These are phyloP conservation scores for Fomitopsis pinicola DNA, from an alignment of 1,284 basidiomycete species.

Conservation along the genomic window DNA sequence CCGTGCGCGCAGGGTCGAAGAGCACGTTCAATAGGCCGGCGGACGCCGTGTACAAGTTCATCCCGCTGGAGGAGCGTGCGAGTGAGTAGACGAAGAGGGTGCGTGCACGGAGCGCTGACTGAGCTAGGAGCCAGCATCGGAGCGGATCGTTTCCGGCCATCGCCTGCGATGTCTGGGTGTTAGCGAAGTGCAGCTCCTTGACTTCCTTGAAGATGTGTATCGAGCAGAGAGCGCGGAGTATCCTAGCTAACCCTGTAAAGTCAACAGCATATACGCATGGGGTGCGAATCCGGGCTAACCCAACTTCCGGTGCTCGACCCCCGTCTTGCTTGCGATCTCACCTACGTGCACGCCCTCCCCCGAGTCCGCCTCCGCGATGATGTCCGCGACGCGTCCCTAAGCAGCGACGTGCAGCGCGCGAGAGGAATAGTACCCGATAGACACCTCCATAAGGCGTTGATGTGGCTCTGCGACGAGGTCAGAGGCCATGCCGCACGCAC, in stretches of 20 bases:
- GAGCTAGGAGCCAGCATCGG: not conserved
- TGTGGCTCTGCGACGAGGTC: slow-evolving; percentile 10
- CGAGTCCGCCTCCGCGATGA: slow-evolving; percentile 6
- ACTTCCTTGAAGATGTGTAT: slow-evolving; percentile 10
- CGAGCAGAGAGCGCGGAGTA: slow-evolving; percentile 7
- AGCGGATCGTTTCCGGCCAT: slow-evolving; percentile 6
- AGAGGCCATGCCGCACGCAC: slow-evolving; percentile 4
- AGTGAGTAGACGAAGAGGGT: not conserved
- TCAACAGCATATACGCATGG: not conserved
- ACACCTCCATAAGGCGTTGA: slow-evolving; percentile 9
- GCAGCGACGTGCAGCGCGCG: slow-evolving; percentile 12
- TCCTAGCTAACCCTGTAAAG: not conserved
- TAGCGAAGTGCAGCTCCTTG: slow-evolving; percentile 3
- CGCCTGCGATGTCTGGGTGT: slow-evolving; percentile 4
- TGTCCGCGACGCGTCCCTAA: slow-evolving; percentile 9
- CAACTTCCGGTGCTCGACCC: slow-evolving; percentile 6
- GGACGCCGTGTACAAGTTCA: slow-evolving; percentile 7
- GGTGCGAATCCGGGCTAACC: not conserved
- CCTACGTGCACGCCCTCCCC: slow-evolving; percentile 2
- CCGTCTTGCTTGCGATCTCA: not conserved
- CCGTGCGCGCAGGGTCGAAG: slow-evolving; percentile 4
- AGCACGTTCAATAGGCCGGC: slow-evolving; percentile 5
- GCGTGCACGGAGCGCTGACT: not conserved
- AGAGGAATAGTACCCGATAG: slow-evolving; percentile 6
- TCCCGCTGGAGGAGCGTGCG: not conserved